Percentiles rank a stretch among this genome's conserved stretches.
Evolutionary conservation across 129 eudicot species (phyloP).

Genomic region (Artemisia tridentata): DNA sequence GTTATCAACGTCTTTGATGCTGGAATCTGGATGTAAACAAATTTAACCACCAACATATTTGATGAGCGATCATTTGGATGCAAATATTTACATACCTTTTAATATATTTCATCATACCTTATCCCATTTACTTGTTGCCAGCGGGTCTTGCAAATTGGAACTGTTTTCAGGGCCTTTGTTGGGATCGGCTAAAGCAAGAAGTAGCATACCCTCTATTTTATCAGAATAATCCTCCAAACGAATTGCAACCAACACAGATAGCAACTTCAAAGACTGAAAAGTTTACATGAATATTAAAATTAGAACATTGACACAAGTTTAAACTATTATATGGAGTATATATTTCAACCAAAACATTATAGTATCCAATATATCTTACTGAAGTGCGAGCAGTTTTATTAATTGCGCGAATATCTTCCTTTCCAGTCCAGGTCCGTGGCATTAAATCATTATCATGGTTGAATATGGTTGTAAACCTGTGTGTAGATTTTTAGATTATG

Average conservation of each 20-base stretch:
- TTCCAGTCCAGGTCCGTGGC: slow-evolving; percentile 97
- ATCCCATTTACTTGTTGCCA: slow-evolving; percentile 88
- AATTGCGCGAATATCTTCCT: slow-evolving; percentile 85
- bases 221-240: slow-evolving; percentile 69
- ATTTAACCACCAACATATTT: slow-evolving; percentile 1
- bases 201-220: slow-evolving; percentile 52
- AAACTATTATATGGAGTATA: not conserved
- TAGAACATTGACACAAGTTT: slow-evolving; percentile 3
- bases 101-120: slow-evolving; percentile 37
- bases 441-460: slow-evolving; percentile 82
- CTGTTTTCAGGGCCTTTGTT: slow-evolving; percentile 39
- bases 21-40: slow-evolving; percentile 51
- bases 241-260: slow-evolving; percentile 60
- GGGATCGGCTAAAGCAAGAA: slow-evolving; percentile 58
- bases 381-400: slow-evolving; percentile 84
- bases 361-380: slow-evolving; percentile 43
- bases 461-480: slow-evolving; percentile 79
- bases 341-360: not conserved
- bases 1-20: slow-evolving; percentile 74
- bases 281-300: slow-evolving; percentile 4
- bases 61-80: not conserved
- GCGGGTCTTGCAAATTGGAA: slow-evolving; percentile 46
- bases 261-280: slow-evolving; percentile 60
- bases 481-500: slow-evolving; percentile 17
- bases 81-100: not conserved